Base-by-base conservation (phyloP, 352 stramenopile genomes). In the Elongisporangium anandrum region DNA sequence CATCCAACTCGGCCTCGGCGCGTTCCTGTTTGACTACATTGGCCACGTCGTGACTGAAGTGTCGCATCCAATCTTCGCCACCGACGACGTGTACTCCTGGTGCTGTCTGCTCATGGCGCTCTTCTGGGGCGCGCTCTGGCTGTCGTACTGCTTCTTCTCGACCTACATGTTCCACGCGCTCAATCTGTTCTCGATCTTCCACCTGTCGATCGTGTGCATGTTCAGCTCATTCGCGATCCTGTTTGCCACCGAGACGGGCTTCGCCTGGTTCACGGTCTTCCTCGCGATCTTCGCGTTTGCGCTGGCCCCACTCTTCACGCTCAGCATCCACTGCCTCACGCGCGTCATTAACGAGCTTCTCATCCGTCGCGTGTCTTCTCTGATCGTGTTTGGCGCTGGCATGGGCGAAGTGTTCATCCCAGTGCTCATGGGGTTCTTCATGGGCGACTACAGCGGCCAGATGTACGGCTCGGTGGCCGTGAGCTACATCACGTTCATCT, bases 341-440 rank as follows among this genome's bases (percentile, higher is more conserved):
- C 77, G 81, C 50, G 81, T 94, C 19, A 90, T 94, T 38, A 90
- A 91, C 59, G 79, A 91, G 54, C 75, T 84, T 45, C 70, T 94
- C 20, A 89, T 92, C 59, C 74, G 80, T 20, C 81, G 84, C 51
- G 84, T 94, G 48, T 87, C 76, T 52, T 92, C 81, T 53, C 75
- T 94, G n/a, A 88, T 92, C 51, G 81, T 94, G 24, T 94, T 94
- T 69, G 84, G 81, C 49, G 89, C 76, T 60, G 81, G 83, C 60
- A 92, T 90, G 79, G 84, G 84, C 29, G 84, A 94, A 55, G 68
- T 90, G 15, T 94, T 94, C 54, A 81, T 94, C 55, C 84, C 84
- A 2, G 81, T 94, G 55, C 79, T 90, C 55, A 94, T 92, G 81
- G 84, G 84, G 12, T 94, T 94, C 65, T 94, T 94, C 65, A 94